Evolutionary conservation across 352 stramenopile species (phyloP), one percentile per base, ranked within the genome.

Genomic region (Globisporangium abappressorium): DNA sequence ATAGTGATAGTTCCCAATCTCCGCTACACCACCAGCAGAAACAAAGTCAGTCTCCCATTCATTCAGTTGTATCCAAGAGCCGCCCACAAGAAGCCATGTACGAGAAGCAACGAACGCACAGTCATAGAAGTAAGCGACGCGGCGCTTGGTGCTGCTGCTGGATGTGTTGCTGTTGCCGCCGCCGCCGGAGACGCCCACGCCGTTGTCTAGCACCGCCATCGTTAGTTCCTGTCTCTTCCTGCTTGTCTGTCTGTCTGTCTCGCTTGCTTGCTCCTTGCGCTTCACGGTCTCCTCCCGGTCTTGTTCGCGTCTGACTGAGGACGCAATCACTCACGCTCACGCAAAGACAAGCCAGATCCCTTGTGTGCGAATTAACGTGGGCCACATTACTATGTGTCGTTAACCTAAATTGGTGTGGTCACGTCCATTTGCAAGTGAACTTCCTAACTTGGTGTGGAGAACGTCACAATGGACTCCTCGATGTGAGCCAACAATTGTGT

Each of bases 1-100:
- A 83, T 99, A 99, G 76, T 99, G 94, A 72, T 98, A 99, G 79
- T 99, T 99, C 57, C 98, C 98, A 62, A 99, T 97, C 78, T 99
- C 97, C 62, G 93, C 93, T 96, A 76, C 5, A 49, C 38, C 36
- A n/a, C 5, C 58, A 43, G 55, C 28, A 64, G n/a, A 62, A 12
- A 55, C 6, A 34, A 47, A 12, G 30, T 43, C 36, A 43, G 36
- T 43, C 36, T 22, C 20, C 8, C 18, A 15, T 20, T 26, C 56
- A 30, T 43, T 38, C 4, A 33, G 26, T 1, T 57, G 55, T 49
- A 22, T 60, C 49, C 55, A 60, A 22, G 55, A 26, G 28, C 30
- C 36, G 28, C 36, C 22, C 18, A 15, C 15, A 60, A 41, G 26
- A n/a, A 15, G 14, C 20, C 22, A 57, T 20, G 0, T 18, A 22